Evolutionary conservation across 2,329 filamentous ascomycete species (phyloP), one percentile per base, ranked within the genome.

Genomic region (Alternaria consortialis): DNA sequence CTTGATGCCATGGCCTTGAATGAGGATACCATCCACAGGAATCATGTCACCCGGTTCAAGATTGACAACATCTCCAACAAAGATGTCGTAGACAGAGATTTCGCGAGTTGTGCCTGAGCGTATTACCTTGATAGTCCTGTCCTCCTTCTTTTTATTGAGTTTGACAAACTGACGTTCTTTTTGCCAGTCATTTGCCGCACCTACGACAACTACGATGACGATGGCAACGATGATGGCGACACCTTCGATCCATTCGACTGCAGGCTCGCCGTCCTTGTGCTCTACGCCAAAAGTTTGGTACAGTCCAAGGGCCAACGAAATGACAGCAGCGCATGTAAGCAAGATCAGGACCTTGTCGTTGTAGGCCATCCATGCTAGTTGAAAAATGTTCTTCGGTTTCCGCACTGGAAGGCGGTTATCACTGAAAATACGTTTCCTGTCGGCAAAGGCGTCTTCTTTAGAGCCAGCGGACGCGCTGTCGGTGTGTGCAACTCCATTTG

Each of bases 121-220:
- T 53, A 91, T 82, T 9, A 92, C 88, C 63, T 92, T 93, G 68
- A 94, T 88, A 51, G 86, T 81, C 32, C 91, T 86, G 72, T 93
- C 89, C 51, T 93, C 88, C 77, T 94, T 94, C 73, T 92, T 92
- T 76, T 88, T 88, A 78, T 93, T 93, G 61, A 94, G 81, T 76
- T 92, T 92, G 39, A 91, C 89, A 70, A 94, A 94, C 71, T 92
- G 90, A 46, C 89, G 85, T 75, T 93, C 91, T 77, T 93, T 93
- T 71, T 94, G 91, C 85, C 88, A 94, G 73, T 94, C 91, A 66
- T 93, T 94, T 34, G 89, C 81, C n/a, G 91, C 91, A 62, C 90
- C 91, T 20, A 92, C 91, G 20, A 90, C 77, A 4, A 93, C 89
- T 47, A 94, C 91, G 64, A 94, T 89, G 15, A 90, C 74, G 62